Conservation (phyloP, 148 eudicot genomes). For the Cornus controversa region DNA sequence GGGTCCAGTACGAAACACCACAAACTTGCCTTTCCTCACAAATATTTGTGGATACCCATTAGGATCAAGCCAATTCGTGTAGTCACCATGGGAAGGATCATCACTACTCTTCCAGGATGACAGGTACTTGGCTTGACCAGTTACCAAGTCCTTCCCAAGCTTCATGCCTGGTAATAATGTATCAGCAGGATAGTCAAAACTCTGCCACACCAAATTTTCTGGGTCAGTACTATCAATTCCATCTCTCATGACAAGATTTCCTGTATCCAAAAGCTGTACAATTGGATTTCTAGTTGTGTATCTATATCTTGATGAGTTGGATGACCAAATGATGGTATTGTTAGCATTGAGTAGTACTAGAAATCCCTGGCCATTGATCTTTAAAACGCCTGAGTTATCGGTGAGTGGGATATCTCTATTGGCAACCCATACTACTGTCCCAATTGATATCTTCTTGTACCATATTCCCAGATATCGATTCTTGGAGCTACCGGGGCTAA, state of each 20-base stretch:
- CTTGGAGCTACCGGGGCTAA: not conserved
- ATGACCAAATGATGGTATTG: slow-evolving; percentile 26
- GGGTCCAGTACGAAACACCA: slow-evolving; percentile 17
- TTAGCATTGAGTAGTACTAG: slow-evolving; percentile 11
- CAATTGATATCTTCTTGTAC: slow-evolving; percentile 19
- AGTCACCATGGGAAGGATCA: slow-evolving; percentile 38
- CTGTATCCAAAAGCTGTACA: slow-evolving; percentile 28
- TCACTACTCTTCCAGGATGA: slow-evolving; percentile 33
- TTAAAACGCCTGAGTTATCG: slow-evolving; percentile 16
- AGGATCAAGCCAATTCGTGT: slow-evolving; percentile 12
- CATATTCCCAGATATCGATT: slow-evolving; percentile 17
- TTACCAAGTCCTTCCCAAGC: slow-evolving; percentile 24
- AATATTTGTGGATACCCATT: slow-evolving; percentile 31
- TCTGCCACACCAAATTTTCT: slow-evolving; percentile 34
- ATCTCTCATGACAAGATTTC: slow-evolving; percentile 33
- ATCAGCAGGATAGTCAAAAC: slow-evolving; percentile 34
- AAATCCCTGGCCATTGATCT: slow-evolving; percentile 4
- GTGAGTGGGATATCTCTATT: slow-evolving; percentile 21
- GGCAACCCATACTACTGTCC: slow-evolving; percentile 22
- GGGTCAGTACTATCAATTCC: slow-evolving; percentile 1
- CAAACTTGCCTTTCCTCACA: not conserved
- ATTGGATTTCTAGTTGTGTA: slow-evolving; percentile 19
- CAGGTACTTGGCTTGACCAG: slow-evolving; percentile 12
- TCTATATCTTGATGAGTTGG: not conserved
- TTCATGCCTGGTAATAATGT: slow-evolving; percentile 33